A percentile compares a stretch with the other conserved stretches of the same genome.
Conservation (phyloP, 495 filamentous ascomycete species). For the Aspergillus avenaceus region DNA sequence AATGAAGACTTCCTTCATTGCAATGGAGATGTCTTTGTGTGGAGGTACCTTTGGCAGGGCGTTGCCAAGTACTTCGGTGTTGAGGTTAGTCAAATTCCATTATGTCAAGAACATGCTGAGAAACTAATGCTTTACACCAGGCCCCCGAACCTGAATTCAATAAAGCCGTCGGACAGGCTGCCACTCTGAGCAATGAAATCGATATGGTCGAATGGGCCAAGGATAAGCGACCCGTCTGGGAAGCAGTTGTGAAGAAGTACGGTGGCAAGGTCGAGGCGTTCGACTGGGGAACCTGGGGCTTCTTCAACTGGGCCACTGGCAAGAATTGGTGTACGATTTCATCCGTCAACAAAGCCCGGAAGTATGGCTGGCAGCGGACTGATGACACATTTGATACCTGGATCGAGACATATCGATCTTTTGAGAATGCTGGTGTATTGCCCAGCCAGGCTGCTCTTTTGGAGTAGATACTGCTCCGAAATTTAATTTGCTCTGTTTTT, state of each 20-base stretch:
- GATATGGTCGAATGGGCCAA: slow-evolving; percentile 26
- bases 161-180: slow-evolving; percentile 13
- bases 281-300: slow-evolving; percentile 24
- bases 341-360: slow-evolving; percentile 22
- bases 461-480: too few relatives aligned
- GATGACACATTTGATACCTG: slow-evolving; percentile 16
- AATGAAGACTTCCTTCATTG: slow-evolving; percentile 26
- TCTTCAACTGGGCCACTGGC: slow-evolving; percentile 21
- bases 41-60: slow-evolving; percentile 24
- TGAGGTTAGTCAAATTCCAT: slow-evolving; percentile 3
- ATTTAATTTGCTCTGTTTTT: too few relatives aligned
- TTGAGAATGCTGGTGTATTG: slow-evolving; percentile 19
- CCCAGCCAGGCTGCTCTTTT: slow-evolving; percentile 8
- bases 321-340: slow-evolving; percentile 19
- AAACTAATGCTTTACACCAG: background rate
- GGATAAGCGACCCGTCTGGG: slow-evolving; percentile 27
- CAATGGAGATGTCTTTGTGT: slow-evolving; percentile 28
- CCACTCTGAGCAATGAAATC: slow-evolving; percentile 14
- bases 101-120: background rate
- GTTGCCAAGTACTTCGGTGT: slow-evolving; percentile 22
- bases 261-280: slow-evolving; percentile 18
- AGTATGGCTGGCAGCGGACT: slow-evolving; percentile 17
- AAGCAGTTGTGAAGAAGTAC: slow-evolving; percentile 19
- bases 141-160: slow-evolving; percentile 12
- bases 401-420: slow-evolving; percentile 22